These are phyloP conservation scores for Agrocybe praecox DNA, from an alignment of 768 basidiomycete genomes.

Conservation along the genomic window DNA sequence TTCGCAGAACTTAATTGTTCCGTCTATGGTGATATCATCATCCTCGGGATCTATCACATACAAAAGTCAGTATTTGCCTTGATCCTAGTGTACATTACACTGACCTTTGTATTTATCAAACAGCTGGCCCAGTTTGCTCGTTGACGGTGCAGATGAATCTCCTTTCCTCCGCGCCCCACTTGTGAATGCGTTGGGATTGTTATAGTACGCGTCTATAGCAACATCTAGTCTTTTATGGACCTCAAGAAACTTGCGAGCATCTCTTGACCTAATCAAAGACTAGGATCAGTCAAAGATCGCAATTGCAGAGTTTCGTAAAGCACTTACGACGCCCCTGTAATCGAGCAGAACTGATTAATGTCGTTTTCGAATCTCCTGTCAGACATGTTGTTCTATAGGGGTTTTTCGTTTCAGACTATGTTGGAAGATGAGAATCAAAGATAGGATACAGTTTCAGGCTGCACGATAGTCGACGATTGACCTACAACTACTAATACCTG, in stretches of 20 bases:
- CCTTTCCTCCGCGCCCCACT: slow-evolving; percentile 22
- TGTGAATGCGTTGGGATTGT: slow-evolving; percentile 45
- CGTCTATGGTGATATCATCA: slow-evolving; percentile 73
- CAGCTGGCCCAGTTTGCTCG: slow-evolving; percentile 54
- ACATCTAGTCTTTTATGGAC: slow-evolving; percentile 69
- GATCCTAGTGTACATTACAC: background rate
- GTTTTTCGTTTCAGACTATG: background rate
- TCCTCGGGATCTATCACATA: slow-evolving; percentile 48
- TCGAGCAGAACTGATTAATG: slow-evolving; percentile 59
- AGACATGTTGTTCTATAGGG: slow-evolving; percentile 24
- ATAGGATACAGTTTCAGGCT: background rate
- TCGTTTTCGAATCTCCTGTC: slow-evolving; percentile 52
- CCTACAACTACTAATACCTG: too few species aligned
- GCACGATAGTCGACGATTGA: too few species aligned
- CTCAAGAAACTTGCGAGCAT: slow-evolving; percentile 71
- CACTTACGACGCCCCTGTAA: slow-evolving; percentile 76
- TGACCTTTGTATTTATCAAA: slow-evolving; percentile 75
- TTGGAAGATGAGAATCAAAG: background rate
- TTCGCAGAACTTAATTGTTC: slow-evolving; percentile 76
- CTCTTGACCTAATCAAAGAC: slow-evolving; percentile 40
- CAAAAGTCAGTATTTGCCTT: too few species aligned
- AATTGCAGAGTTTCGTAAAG: slow-evolving; percentile 1
- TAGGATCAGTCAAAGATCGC: slow-evolving; percentile 30
- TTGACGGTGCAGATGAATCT: slow-evolving; percentile 39
- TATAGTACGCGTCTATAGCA: slow-evolving; percentile 77